These are phyloP conservation scores for Hygrocybe coccinea DNA, from an alignment of 768 basidiomycete genomes.

Conservation along the genomic window DNA sequence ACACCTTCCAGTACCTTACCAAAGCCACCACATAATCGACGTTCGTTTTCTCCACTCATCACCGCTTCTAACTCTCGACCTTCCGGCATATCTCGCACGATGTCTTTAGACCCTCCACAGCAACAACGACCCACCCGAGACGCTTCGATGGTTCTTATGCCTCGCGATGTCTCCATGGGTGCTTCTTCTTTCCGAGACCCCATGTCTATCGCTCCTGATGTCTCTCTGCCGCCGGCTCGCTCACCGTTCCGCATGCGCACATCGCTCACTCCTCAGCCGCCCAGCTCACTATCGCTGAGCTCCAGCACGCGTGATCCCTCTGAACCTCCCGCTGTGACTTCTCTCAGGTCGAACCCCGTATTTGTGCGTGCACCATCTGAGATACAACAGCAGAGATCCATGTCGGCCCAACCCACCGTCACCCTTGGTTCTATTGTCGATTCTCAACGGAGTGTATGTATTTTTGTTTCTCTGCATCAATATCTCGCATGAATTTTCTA, in stretches of 20 bases:
- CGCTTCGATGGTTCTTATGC: constrained; percentile 41
- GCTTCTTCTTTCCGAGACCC: constrained; percentile 20
- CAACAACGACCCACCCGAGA: constrained; percentile 36
- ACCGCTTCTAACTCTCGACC: constrained; percentile 25
- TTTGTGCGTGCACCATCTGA: constrained; percentile 61
- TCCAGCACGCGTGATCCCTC: constrained; percentile 43
- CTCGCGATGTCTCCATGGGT: constrained; percentile 41
- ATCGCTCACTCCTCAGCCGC: constrained; percentile 66
- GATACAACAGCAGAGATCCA: constrained; percentile 23
- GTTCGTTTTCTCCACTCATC: constrained; percentile 43
- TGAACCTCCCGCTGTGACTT: constrained; percentile 63
- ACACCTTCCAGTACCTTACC: constrained; percentile 21
- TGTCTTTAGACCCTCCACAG: constrained; percentile 66
- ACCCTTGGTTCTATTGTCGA: constrained; percentile 60
- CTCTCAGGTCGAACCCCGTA: constrained; percentile 59
- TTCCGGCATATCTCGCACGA: constrained; percentile 46
- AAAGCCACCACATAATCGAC: constrained; percentile 34
- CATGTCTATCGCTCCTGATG: constrained; percentile 33
- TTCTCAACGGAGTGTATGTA: constrained; percentile 50
- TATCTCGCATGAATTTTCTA: not conserved
- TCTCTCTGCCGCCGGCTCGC: constrained; percentile 44
- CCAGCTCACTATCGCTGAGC: not conserved
- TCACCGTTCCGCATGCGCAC: constrained; percentile 58
- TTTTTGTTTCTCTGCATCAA: not conserved
- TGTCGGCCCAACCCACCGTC: constrained; percentile 32